Conservation (phyloP, 495 filamentous ascomycete species). For the Penicillium longicatenatum region DNA sequence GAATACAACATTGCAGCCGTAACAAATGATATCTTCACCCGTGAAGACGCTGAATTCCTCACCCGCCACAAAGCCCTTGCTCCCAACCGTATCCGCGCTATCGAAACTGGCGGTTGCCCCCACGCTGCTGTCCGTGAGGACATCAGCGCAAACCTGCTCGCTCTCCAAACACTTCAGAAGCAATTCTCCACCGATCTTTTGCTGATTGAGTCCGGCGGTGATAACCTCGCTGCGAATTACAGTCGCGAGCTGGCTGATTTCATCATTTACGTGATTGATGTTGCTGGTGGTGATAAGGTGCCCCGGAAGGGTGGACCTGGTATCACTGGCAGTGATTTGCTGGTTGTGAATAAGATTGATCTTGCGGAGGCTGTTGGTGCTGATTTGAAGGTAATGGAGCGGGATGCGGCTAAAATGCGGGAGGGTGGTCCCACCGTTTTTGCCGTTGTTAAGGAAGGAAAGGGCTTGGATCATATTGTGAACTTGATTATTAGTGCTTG, state of each 20-base stretch:
- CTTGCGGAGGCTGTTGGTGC: slow-evolving; percentile 89
- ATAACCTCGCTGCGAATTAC: slow-evolving; percentile 98
- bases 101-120: slow-evolving; percentile 96
- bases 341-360: slow-evolving; percentile 97
- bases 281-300: slow-evolving; percentile 95
- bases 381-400: slow-evolving; percentile 90
- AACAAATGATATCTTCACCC: slow-evolving; percentile 99
- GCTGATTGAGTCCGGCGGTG: slow-evolving; percentile 92
- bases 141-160: slow-evolving; percentile 89
- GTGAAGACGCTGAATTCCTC: slow-evolving; percentile 97
- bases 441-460: slow-evolving; percentile 91
- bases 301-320: slow-evolving; percentile 95
- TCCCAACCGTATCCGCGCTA: slow-evolving; percentile 80
- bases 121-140: slow-evolving; percentile 98
- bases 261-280: slow-evolving; percentile 98
- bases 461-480: slow-evolving; percentile 81
- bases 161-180: slow-evolving; percentile 81
- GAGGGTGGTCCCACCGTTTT: slow-evolving; percentile 98
- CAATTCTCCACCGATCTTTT: slow-evolving; percentile 73
- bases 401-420: slow-evolving; percentile 91
- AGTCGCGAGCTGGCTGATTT: slow-evolving; percentile 90
- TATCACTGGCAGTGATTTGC: slow-evolving; percentile 89
- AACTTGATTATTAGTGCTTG: slow-evolving; percentile 88
- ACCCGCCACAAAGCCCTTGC: slow-evolving; percentile 83
- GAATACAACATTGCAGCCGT: slow-evolving; percentile 88